These are phyloP conservation scores for Pichia sp. DNA, from an alignment of 1,139 yeast genomes.

Conservation along the genomic window DNA sequence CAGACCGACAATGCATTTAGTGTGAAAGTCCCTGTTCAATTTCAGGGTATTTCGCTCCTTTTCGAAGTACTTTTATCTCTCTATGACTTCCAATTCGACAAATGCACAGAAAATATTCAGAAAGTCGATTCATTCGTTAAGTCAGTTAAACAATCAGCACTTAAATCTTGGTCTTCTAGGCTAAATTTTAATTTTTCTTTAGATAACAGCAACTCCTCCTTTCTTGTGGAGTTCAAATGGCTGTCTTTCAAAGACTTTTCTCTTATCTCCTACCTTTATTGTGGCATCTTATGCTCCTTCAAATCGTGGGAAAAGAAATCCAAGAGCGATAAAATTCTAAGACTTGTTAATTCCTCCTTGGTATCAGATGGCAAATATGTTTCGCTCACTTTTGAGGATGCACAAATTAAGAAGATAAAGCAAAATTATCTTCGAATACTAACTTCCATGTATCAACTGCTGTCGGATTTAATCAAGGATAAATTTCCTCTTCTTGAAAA, in stretches of 20 bases:
- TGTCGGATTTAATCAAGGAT: conserved; percentile 35
- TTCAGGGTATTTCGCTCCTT: conserved; percentile 27
- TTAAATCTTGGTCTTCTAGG: neutral
- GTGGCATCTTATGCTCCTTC: conserved; percentile 27
- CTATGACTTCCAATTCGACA: conserved; percentile 30
- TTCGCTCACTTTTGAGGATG: neutral
- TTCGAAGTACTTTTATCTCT: conserved; percentile 29
- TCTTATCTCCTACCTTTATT: conserved; percentile 36
- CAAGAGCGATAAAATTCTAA: conserved; percentile 33
- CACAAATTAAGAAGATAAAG: conserved; percentile 26
- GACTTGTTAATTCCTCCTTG: neutral
- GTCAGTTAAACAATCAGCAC: neutral
- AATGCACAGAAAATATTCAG: conserved; percentile 29
- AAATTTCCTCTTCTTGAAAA: conserved; percentile 5
- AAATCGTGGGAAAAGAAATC: conserved; percentile 35
- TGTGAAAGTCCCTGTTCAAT: neutral
- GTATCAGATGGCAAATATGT: neutral
- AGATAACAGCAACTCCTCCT: neutral
- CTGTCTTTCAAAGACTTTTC: conserved; percentile 41
- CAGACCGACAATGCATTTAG: neutral
- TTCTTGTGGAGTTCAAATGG: conserved; percentile 34
- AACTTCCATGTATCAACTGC: conserved; percentile 35
- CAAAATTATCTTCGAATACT: conserved; percentile 30
- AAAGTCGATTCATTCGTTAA: conserved; percentile 21
- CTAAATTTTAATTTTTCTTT: neutral